A percentile compares a stretch with the other conserved stretches of the same genome.
phyloP scores from a whole-genome alignment of 1,284 basidiomycete species.

The Cutaneotrichosporon sp. region DNA sequence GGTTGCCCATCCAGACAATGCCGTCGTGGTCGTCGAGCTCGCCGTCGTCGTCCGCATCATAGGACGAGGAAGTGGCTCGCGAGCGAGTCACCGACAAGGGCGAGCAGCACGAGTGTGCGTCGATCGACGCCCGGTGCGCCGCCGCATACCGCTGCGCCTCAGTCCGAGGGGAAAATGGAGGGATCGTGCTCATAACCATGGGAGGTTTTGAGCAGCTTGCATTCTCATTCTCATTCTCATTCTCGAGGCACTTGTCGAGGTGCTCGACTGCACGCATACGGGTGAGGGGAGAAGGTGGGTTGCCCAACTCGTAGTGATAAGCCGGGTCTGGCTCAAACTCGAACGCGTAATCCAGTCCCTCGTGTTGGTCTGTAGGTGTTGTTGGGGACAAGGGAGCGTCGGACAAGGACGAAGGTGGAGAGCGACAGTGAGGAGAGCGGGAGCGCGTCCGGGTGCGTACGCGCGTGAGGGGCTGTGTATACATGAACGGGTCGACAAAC shows the following conservation, averaged over 20 bases:
- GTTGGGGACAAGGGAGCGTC: background rate
- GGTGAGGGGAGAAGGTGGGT: background rate
- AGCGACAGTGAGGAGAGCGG: background rate
- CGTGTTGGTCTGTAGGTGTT: background rate
- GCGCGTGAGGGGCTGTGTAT: background rate
- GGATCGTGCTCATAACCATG: background rate
- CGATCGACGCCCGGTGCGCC: background rate
- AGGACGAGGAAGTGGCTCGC: background rate
- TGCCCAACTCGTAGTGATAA: background rate
- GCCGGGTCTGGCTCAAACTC: background rate
- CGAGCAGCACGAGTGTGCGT: background rate
- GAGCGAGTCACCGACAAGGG: background rate
- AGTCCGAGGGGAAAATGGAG: background rate
- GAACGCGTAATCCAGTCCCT: background rate
- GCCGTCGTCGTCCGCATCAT: background rate
- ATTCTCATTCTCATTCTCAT: too few relatives aligned
- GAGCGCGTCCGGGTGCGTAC: background rate
- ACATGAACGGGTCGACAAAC: background rate
- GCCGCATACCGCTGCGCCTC: conserved; percentile 7
- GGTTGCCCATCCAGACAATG: conserved; percentile 21
- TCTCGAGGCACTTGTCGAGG: background rate
- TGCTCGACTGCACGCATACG: background rate
- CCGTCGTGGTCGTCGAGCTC: conserved; percentile 11
- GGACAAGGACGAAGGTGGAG: background rate
- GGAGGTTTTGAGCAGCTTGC: background rate